These are phyloP conservation scores for Trypanosoma scelopori DNA, from an alignment of 208 protist species.

Conservation along the genomic window DNA sequence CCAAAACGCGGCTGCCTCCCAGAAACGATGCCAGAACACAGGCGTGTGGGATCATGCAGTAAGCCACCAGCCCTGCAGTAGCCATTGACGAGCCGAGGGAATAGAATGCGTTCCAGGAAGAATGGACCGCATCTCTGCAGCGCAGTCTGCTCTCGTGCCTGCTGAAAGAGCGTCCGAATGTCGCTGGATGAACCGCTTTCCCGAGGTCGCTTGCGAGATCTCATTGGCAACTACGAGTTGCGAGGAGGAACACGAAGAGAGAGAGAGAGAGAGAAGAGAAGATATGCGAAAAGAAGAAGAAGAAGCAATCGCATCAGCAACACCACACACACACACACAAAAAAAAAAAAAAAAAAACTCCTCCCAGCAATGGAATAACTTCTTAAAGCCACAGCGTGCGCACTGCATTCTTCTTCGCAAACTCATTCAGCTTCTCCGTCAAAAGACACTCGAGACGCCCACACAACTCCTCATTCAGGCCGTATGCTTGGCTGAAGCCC, in stretches of 20 bases:
- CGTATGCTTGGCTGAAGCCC: constrained; percentile 35
- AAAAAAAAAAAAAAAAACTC: background rate
- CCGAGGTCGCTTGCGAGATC: constrained; percentile 8
- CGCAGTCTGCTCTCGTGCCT: constrained; percentile 3
- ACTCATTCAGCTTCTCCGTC: constrained; percentile 16
- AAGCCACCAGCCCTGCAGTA: background rate
- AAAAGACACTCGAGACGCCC: constrained; percentile 26
- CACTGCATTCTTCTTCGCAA: constrained; percentile 5
- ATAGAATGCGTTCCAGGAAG: constrained; percentile 28
- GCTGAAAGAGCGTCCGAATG: constrained; percentile 13
- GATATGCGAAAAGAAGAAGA: background rate
- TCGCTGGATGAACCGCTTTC: constrained; percentile 8
- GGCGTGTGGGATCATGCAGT: constrained; percentile 15
- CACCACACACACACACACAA: too few species aligned
- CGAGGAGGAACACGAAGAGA: background rate
- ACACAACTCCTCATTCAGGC: constrained; percentile 26
- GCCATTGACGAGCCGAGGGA: background rate
- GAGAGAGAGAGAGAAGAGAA: background rate
- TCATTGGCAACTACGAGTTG: constrained; percentile 1
- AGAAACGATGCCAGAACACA: background rate
- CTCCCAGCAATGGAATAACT: background rate
- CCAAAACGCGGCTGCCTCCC: background rate
- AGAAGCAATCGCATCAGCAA: too few species aligned
- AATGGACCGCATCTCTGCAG: constrained; percentile 17
- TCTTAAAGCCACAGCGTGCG: constrained; percentile 16